A percentile compares a stretch with the other conserved stretches of the same genome.
Conservation (phyloP, 2,329 filamentous ascomycete genomes). For the Colletotrichum neosansevieriae region DNA sequence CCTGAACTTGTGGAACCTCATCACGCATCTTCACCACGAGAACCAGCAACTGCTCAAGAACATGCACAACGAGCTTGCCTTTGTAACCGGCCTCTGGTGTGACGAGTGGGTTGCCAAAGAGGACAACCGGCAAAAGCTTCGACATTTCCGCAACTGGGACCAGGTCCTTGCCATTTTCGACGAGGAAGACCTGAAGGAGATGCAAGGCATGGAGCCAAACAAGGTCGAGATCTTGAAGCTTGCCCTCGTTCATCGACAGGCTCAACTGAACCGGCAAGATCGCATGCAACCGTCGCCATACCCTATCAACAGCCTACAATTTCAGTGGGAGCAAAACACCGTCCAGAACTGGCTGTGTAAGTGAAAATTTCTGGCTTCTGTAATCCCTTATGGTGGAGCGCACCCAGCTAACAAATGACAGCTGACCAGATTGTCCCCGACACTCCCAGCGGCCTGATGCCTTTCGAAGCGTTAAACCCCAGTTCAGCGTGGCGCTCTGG, state of each 20-base stretch:
- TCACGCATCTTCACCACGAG: slow-evolving; percentile 56
- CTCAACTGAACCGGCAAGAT: slow-evolving; percentile 38
- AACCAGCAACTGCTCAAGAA: slow-evolving; percentile 51
- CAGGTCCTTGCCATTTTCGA: slow-evolving; percentile 47
- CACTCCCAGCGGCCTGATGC: slow-evolving; percentile 22
- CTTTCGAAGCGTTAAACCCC: background rate
- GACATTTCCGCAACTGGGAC: slow-evolving; percentile 43
- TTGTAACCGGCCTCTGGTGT: slow-evolving; percentile 51
- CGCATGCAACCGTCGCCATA: background rate
- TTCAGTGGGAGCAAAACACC: slow-evolving; percentile 44
- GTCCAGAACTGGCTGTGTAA: slow-evolving; percentile 55
- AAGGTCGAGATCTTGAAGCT: slow-evolving; percentile 47
- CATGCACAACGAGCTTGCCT: slow-evolving; percentile 43
- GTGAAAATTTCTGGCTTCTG: slow-evolving; percentile 23
- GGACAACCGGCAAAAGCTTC: slow-evolving; percentile 49
- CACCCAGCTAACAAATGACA: background rate
- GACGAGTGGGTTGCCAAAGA: slow-evolving; percentile 50
- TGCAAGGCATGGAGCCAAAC: slow-evolving; percentile 49
- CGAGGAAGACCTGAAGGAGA: slow-evolving; percentile 44
- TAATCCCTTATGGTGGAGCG: background rate
- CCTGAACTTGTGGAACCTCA: slow-evolving; percentile 61
- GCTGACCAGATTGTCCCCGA: slow-evolving; percentile 16
- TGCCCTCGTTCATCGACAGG: slow-evolving; percentile 50
- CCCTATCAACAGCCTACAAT: slow-evolving; percentile 44
- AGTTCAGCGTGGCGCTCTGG: background rate